Evolutionary conservation across 495 filamentous ascomycete genomes (phyloP), one percentile per base, ranked within the genome.

Genomic region (Penicillium tannophilum): DNA sequence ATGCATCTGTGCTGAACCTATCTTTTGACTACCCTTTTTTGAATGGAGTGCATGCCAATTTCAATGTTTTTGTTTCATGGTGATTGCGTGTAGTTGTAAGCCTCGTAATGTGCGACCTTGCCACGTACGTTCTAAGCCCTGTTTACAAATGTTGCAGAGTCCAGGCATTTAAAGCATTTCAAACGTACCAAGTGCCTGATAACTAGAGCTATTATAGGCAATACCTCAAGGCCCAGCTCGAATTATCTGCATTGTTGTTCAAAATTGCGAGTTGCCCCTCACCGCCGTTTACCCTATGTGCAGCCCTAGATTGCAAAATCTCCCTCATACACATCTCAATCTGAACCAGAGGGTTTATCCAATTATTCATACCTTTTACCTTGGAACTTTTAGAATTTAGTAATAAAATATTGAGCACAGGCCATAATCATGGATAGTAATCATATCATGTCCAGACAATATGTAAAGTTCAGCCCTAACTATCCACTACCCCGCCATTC

Each of bases 41-140:
- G 54, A 69, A 69, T 69, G 67, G 64, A 65, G 64, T 67, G 67
- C 67, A 67, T 69, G 67, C 67, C 61, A 69, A 63, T 69, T 63
- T 65, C 60, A 65, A 60, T 64, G 46, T 54, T 59, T 55, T 49
- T 43, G 36, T 44, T 54, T 26, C 52, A 54, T 26, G 1, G 36
- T 49, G 23, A 14, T 41, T 57, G 55, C 31, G 35, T 33, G 48
- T 51, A 43, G 52, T 43, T n/a, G 12, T 36, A 20, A 24, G 50
- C 6, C 26, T 53, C 17, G 49, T 52, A 52, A 39, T 23, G 17
- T n/a, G 31, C 33, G 17, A 7, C 16, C 20, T 20, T 14, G 4
- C 19, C 26, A 6, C 20, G 20, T 14, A 6, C 16, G 0, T 1
- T 9, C 20, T 23, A 23, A 23, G 20, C 20, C 20, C 20, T 23